Conservation (phyloP, 2,329 filamentous ascomycete genomes). For the Verticillium tricorpus region DNA sequence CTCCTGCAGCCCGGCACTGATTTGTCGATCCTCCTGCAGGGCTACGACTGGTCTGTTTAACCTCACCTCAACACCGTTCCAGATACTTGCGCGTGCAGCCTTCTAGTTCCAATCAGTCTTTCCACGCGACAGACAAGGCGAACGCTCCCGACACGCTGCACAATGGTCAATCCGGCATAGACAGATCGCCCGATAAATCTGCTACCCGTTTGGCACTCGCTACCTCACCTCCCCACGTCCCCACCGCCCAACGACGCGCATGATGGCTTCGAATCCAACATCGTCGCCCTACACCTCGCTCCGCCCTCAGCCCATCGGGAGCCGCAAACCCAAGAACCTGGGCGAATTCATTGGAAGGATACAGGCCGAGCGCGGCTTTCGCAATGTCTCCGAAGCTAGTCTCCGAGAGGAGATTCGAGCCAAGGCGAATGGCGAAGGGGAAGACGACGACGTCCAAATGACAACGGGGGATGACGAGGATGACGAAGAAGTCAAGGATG, state of each 20-base stretch:
- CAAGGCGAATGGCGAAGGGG: slow-evolving; percentile 43
- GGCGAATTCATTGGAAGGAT: slow-evolving; percentile 74
- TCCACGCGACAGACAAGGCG: background rate
- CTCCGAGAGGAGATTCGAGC: slow-evolving; percentile 63
- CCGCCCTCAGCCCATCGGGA: slow-evolving; percentile 56
- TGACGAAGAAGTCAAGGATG: slow-evolving; percentile 35
- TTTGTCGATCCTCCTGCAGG: background rate
- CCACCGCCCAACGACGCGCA: background rate
- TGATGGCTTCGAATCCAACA: slow-evolving; percentile 12
- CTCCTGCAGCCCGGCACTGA: background rate
- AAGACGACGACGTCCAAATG: slow-evolving; percentile 36
- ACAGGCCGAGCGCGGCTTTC: slow-evolving; percentile 74
- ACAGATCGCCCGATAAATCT: background rate
- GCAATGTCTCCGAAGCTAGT: slow-evolving; percentile 69
- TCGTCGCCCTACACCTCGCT: slow-evolving; percentile 46
- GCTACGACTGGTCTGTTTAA: background rate
- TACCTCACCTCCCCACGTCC: background rate
- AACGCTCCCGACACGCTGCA: background rate
- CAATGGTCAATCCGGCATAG: background rate
- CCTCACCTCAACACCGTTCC: background rate
- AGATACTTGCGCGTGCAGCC: background rate
- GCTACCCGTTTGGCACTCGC: background rate
- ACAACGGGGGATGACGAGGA: slow-evolving; percentile 27
- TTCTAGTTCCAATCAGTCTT: background rate
- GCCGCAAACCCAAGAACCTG: slow-evolving; percentile 57